phyloP scores from a whole-genome alignment of 192 early-diverging fungal species.

The Cladochytrium replicatum region DNA sequence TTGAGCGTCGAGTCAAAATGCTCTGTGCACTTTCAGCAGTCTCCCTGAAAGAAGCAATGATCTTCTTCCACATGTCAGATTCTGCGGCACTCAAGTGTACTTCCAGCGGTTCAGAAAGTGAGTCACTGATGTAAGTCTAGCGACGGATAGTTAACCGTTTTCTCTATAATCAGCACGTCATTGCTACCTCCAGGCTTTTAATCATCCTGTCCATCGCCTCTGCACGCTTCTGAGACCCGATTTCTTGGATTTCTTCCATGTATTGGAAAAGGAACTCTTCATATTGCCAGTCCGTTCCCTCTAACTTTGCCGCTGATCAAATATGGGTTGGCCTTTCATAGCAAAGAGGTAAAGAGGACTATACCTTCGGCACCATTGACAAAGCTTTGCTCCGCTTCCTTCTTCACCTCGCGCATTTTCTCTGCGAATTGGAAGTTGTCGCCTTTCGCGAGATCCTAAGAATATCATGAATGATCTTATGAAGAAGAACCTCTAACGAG shows the following conservation, averaged over 20 bases:
- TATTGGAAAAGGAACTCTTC: conserved; percentile 51
- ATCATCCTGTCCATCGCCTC: conserved; percentile 62
- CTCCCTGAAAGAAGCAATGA: conserved; percentile 52
- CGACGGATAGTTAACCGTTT: background rate
- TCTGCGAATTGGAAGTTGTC: conserved; percentile 51
- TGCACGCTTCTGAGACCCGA: conserved; percentile 42
- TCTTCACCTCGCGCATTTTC: conserved; percentile 34
- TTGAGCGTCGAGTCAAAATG: conserved; percentile 10
- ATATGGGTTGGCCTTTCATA: conserved; percentile 7
- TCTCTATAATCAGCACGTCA: background rate
- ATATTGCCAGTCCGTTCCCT: conserved; percentile 62
- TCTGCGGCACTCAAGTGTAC: conserved; percentile 58
- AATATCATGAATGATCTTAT: too few species aligned
- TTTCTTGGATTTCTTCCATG: conserved; percentile 48
- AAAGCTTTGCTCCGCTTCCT: conserved; percentile 33
- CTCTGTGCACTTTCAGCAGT: conserved; percentile 42
- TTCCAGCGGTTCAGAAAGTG: conserved; percentile 62
- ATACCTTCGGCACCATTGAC: conserved; percentile 34
- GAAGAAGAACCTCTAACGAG: too few species aligned
- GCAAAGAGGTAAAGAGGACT: too few species aligned
- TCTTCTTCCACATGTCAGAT: conserved; percentile 59
- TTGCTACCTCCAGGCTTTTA: conserved; percentile 39
- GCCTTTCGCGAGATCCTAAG: conserved; percentile 37
- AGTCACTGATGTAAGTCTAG: conserved; percentile 17
- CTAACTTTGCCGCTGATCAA: conserved; percentile 36